Base-by-base conservation (phyloP, 345 rosid genomes). In the Diplotaxis tenuifolia region DNA sequence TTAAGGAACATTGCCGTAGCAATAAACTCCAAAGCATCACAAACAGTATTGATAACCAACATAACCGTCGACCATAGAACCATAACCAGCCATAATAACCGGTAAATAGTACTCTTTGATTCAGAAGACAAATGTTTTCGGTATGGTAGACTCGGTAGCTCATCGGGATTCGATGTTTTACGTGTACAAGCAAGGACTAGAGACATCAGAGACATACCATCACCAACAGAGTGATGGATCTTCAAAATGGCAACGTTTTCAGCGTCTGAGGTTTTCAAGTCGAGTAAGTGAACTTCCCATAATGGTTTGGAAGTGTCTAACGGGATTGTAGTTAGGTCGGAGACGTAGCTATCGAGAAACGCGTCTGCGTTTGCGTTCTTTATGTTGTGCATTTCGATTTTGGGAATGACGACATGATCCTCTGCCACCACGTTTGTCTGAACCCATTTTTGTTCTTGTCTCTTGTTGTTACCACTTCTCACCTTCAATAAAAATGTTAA, bases 211-310 rank as follows among this genome's bases (percentile, higher is more conserved):
- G 92, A 90, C 54, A 75, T 77, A 28, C 87, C 86, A 2, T 90
- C 88, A 0, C 96, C 89, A 0, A 88, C 15, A 0, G 90, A 86
- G 75, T 90, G 94, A 81, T 87, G 94, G 23, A 83, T 50, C 62
- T 86, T 64, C 16, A 80, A 65, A 66, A 89, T 64, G 28, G 61
- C 78, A 1, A 79, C 34, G 2, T 90, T 83, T 77, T 87, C 88
- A 1, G 98, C 93, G 9, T 91, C 88, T 0, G 83, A 75, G 12
- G 92, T 90, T 74, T 68, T 84, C 4, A 88, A 54, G 55, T 93
- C 86, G 22, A 93, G 87, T 53, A 93, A 36, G 76, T 91, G 98
- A 36, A 91, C 72, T 62, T 93, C 91, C 97, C 98, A 93, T 28
- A 88, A 67, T 16, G 97, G 98, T 57, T 85, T 85, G 0, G 92